Percentiles rank a stretch among this genome's conserved stretches.
These are phyloP conservation scores for Moesziomyces sp. DNA, from an alignment of 1,284 basidiomycete genomes.

Conservation along the genomic window DNA sequence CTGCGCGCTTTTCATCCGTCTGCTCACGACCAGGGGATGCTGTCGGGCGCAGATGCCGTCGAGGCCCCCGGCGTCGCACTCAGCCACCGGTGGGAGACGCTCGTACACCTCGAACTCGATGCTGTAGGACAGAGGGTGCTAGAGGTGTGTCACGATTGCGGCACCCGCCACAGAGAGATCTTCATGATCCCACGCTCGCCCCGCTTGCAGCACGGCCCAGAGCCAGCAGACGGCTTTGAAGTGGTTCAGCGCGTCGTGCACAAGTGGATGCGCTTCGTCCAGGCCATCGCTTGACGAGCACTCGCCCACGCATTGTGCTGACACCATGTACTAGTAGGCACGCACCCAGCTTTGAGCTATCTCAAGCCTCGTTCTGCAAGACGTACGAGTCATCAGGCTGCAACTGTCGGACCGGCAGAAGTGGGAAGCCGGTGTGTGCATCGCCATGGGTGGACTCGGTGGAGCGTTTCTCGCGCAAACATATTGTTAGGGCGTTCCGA, in stretches of 20 bases:
- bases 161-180: conserved; percentile 46
- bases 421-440: no score
- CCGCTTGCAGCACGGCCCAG: background rate
- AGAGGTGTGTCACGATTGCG: conserved; percentile 47
- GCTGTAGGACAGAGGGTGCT: conserved; percentile 25
- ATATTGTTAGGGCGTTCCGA: background rate
- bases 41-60: conserved; percentile 25
- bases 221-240: conserved; percentile 20
- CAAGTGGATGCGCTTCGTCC: conserved; percentile 46
- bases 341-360: no score
- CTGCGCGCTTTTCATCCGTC: conserved; percentile 31
- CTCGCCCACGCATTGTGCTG: background rate
- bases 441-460: no score
- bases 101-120: conserved; percentile 47
- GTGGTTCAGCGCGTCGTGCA: conserved; percentile 10
- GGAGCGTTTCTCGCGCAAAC: no score
- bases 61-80: conserved; percentile 16
- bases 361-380: no score
- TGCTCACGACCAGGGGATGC: conserved; percentile 16
- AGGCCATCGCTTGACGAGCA: background rate
- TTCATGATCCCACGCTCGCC: conserved; percentile 42
- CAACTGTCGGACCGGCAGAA: no score
- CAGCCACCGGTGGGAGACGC: conserved; percentile 53
- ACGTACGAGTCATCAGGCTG: no score
- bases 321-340: background rate